These are phyloP conservation scores for Leucoagaricus sp. DNA, from an alignment of 1,284 basidiomycete genomes.

Conservation along the genomic window DNA sequence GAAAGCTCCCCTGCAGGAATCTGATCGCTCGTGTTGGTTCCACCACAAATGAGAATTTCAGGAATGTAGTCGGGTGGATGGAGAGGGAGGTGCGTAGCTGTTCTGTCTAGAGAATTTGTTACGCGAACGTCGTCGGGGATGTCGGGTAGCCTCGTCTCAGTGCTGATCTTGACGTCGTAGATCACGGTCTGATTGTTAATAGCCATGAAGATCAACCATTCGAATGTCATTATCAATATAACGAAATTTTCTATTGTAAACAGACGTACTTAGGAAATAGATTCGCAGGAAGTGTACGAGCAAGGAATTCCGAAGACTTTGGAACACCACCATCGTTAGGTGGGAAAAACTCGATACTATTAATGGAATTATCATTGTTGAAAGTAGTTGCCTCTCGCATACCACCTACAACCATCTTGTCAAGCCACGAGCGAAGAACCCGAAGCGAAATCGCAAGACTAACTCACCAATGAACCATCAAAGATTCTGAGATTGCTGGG, in stretches of 20 bases:
- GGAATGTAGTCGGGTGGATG: too few relatives aligned
- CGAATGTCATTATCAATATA: conserved; percentile 78
- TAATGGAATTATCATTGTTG: conserved; percentile 79
- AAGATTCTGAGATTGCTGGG: conserved; percentile 65
- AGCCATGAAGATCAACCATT: conserved; percentile 81
- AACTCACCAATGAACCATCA: conserved; percentile 47
- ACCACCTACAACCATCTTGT: conserved; percentile 80
- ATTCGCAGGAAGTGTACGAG: neutral
- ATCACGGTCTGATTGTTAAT: conserved; percentile 80
- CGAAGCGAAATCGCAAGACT: neutral
- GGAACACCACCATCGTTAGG: too few relatives aligned
- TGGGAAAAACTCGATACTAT: too few relatives aligned
- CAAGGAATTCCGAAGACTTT: conserved; percentile 57
- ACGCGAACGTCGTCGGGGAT: too few relatives aligned
- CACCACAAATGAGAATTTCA: too few relatives aligned
- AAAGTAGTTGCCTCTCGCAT: conserved; percentile 82
- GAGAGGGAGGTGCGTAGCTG: too few relatives aligned
- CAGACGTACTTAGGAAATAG: conserved; percentile 1
- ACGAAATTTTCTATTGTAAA: conserved; percentile 37
- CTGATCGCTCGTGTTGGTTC: too few relatives aligned
- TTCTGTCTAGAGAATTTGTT: too few relatives aligned
- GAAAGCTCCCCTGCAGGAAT: conserved; percentile 62
- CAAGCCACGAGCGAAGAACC: too few relatives aligned
- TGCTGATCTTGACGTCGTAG: too few relatives aligned
- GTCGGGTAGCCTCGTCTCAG: too few relatives aligned